Evolutionary conservation across 148 eudicot species (phyloP), one percentile per base, ranked within the genome.

Genomic region (Rhododendron kiyosumense): DNA sequence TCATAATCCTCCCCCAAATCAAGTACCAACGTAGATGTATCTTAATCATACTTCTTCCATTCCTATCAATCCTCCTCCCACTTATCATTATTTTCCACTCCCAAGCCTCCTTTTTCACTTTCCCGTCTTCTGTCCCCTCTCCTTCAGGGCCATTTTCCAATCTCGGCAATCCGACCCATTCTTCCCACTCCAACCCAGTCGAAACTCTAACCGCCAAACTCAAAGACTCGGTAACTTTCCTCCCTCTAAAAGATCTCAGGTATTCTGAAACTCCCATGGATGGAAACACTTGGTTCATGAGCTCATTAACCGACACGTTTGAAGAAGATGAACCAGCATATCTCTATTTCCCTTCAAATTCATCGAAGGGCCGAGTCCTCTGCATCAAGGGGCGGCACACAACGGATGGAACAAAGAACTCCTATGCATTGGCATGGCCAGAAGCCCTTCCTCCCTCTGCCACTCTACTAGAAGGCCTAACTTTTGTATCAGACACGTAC

Each of bases 281-380:
- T 20, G 92, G 92, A 4, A 82, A 91, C 86, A 92, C 93, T 2
- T 90, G 93, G 94, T 92, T 90, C 87, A 90, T 91, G 93, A 92
- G 94, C 88, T 90, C 93, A 24, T 20, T 90, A 48, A 81, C 83
- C 28, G 88, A 86, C 79, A 88, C 87, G 0, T 80, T 85, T 7
- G 91, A 91, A 45, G 84, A 87, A 63, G 84, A 89, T 61, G 90
- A 89, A 54, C 67, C 90, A 20, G 81, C 69, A 65, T 82, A 89
- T 84, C 87, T 88, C 43, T 59, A 87, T 26, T 91, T 91, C 82
- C 93, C 93, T 2, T 87, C 91, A 6, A 11, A 88, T 8, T 86
- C 90, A 13, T 86, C 93, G 2, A 84, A 85, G 67, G 90, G 91
- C 5, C 76, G 90, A 28, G 51, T 92, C 52, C 83, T 91, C 1